Conservation (phyloP, 495 filamentous ascomycete species). For the Penicillium fimorum region DNA sequence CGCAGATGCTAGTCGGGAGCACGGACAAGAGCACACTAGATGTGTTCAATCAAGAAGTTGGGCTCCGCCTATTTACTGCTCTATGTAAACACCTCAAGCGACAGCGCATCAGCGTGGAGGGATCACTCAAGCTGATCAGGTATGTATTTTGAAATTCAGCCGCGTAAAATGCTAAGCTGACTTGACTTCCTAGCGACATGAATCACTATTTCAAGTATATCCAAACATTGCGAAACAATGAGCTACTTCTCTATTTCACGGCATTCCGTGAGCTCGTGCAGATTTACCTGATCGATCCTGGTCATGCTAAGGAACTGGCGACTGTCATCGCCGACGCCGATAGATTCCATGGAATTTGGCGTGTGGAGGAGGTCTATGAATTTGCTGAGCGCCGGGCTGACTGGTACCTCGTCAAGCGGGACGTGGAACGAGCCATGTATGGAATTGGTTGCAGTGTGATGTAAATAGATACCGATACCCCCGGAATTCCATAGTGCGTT, state of each 20-base stretch:
- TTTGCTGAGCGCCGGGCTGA: conserved; percentile 92
- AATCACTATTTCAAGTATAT: conserved; percentile 89
- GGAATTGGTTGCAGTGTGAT: conserved; percentile 86
- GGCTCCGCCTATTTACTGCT: conserved; percentile 82
- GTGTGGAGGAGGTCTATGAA: conserved; percentile 95
- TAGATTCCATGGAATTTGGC: conserved; percentile 86
- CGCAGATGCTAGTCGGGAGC: conserved; percentile 83
- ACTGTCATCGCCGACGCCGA: conserved; percentile 89
- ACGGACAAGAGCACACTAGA: conserved; percentile 97
- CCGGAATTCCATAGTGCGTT: conserved; percentile 24
- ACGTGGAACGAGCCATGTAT: conserved; percentile 97
- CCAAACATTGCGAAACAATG: conserved; percentile 72
- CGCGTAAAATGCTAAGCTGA: conserved; percentile 11
- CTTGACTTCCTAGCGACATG: conserved; percentile 66
- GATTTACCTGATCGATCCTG: conserved; percentile 88
- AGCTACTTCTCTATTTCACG: conserved; percentile 84
- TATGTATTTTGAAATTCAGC: conserved; percentile 27
- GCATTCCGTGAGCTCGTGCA: conserved; percentile 90
- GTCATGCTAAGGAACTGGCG: conserved; percentile 91
- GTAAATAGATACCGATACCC: conserved; percentile 50
- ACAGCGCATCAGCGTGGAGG: conserved; percentile 85
- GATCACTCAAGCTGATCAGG: conserved; percentile 88
- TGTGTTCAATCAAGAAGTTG: conserved; percentile 98
- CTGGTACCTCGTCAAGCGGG: conserved; percentile 82
- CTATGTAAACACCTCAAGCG: conserved; percentile 97